Evolutionary conservation across 257 asterid genomes (phyloP), one percentile per base, ranked within the genome.

Genomic region (Nicotiana obtusifolia): DNA sequence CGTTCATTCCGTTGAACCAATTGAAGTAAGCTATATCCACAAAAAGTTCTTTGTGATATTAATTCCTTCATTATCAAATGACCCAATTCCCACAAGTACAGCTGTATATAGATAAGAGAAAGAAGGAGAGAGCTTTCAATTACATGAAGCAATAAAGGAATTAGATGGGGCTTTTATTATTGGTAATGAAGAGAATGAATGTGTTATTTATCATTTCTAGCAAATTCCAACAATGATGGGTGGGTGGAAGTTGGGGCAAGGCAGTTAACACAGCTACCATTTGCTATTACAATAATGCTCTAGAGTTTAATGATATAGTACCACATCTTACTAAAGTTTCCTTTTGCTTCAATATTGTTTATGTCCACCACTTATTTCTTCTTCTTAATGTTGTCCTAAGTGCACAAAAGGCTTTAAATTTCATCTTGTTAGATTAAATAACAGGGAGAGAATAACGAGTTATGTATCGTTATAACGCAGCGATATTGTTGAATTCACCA

Each of bases 141-240:
- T 9, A 24, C 62, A 8, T 56, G n/a, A 56, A 33, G 22, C 80
- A 75, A 75, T 22, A 49, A 49, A 49, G 54, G 24, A 49, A 56
- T 56, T 56, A 56, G 62, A 56, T 56, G 62, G 62, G 62, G 24
- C 62, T 56, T 44, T 75, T 75, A 22, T 35, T 71, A 71, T 31
- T 49, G 78, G 78, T 11, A n/a, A 33, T 16, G 11, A 69, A 69
- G 78, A 19, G 17, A 73, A 44, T 73, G 56, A 47, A 75, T 47
- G 62, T 54, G 61, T 22, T 75, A 33, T 47, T 47, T n/a, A 47
- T 75, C 20, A 22, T 44, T 41, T 75, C 44, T 49, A 75, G 44
- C 61, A 49, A 71, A 56, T 28, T 57, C 80, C 31, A 75, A 75
- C 37, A 75, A 75, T 49, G 26, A 75, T 75, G 61, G 61, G 80